A percentile compares a stretch with the other conserved stretches of the same genome.
phyloP scores from a whole-genome alignment of 768 basidiomycete species.

The Termitomyces sp. region DNA sequence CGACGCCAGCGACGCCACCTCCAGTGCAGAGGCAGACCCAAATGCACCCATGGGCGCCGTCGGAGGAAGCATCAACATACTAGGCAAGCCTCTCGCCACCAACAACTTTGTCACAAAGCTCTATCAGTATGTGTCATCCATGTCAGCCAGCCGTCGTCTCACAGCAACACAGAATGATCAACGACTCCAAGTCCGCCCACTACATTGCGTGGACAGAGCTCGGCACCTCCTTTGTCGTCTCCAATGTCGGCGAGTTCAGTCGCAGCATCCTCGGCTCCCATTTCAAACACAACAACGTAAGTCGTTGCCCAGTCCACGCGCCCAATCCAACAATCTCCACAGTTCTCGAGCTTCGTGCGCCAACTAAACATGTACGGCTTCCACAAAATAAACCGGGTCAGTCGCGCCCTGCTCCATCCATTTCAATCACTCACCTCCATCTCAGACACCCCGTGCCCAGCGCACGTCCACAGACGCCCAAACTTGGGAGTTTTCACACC shows the following conservation, averaged over 20 bases:
- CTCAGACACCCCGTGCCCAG: conserved; percentile 77
- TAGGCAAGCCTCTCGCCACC: conserved; percentile 64
- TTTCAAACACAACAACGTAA: conserved; percentile 87
- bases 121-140: conserved; percentile 54
- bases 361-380: conserved; percentile 98
- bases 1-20: conserved; percentile 48
- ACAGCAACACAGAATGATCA: conserved; percentile 66
- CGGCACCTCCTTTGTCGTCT: conserved; percentile 83
- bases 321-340: not conserved
- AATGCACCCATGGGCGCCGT: conserved; percentile 25
- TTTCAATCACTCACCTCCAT: not conserved
- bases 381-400: conserved; percentile 87
- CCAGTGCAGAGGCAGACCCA: conserved; percentile 13
- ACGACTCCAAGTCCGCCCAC: conserved; percentile 71
- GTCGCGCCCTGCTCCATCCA: conserved; percentile 17
- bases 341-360: conserved; percentile 94
- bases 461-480: conserved; percentile 78
- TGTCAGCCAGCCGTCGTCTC: too few relatives aligned
- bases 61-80: conserved; percentile 46
- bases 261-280: conserved; percentile 80
- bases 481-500: conserved; percentile 88
- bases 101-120: conserved; percentile 90
- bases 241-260: conserved; percentile 84
- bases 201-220: conserved; percentile 84
- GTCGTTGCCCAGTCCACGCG: conserved; percentile 18